Percentiles rank a stretch among this genome's conserved stretches.
Evolutionary conservation across 2,329 filamentous ascomycete species (phyloP).

Genomic region (Aspergillus latus): DNA sequence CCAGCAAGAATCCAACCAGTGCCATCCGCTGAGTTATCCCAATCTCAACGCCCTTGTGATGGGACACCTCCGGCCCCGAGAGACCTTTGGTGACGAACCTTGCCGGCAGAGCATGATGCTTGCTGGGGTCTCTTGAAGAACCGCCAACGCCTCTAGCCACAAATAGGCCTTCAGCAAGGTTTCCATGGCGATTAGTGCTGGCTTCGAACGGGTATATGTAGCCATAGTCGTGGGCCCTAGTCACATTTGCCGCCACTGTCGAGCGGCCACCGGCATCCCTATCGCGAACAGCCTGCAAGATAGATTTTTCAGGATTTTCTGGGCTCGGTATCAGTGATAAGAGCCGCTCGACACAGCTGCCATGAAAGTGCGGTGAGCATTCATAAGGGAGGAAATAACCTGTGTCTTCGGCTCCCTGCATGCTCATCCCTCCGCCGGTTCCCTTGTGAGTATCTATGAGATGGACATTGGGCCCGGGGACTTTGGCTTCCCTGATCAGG

Average conservation of each 20-base stretch:
- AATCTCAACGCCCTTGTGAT: conserved; percentile 12
- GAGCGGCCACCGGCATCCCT: no score
- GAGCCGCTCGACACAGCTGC: conserved; percentile 35
- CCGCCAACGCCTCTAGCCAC: no score
- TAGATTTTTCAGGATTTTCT: no score
- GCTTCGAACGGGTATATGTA: conserved; percentile 3
- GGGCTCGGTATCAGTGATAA: conserved; percentile 19
- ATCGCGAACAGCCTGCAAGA: no score
- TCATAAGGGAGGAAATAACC: conserved; percentile 38
- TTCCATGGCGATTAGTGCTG: conserved; percentile 22
- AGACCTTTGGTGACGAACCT: conserved; percentile 3
- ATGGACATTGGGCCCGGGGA: conserved; percentile 35
- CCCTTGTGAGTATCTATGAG: conserved; percentile 34
- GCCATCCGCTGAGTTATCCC: conserved; percentile 20
- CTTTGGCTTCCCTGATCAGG: conserved; percentile 36
- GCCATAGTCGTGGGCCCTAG: no score
- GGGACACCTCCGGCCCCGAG: conserved; percentile 7
- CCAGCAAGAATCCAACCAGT: conserved; percentile 21
- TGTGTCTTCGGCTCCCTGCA: conserved; percentile 27
- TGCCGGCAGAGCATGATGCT: conserved; percentile 11
- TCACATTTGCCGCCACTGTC: no score
- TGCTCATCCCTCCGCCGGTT: conserved; percentile 36
- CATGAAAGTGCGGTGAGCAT: conserved; percentile 37
- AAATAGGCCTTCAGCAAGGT: background rate
- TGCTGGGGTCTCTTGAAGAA: background rate